phyloP scores from a whole-genome alignment of 345 rosid species.

The Brassica juncea region DNA sequence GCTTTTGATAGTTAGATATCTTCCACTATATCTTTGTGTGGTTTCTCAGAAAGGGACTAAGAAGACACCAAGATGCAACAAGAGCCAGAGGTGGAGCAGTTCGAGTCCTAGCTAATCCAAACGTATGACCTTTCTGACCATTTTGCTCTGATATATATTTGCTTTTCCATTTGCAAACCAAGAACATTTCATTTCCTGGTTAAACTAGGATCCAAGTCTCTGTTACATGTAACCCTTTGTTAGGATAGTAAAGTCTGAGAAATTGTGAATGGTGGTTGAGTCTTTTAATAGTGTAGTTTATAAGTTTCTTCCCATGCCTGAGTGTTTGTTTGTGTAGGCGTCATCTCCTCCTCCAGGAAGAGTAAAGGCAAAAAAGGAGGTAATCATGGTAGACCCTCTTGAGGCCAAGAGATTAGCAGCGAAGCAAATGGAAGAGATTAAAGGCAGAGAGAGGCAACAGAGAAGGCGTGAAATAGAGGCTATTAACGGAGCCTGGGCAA shows the following conservation, averaged over 20 bases:
- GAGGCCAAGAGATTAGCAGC: conserved; percentile 85
- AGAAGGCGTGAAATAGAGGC: conserved; percentile 80
- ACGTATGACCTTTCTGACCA: conserved; percentile 56
- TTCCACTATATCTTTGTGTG: background rate
- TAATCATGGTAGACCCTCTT: conserved; percentile 87
- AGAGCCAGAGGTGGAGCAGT: conserved; percentile 60
- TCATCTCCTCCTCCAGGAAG: conserved; percentile 53
- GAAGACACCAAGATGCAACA: conserved; percentile 41
- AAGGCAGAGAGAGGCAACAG: conserved; percentile 66
- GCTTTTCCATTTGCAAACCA: conserved; percentile 37
- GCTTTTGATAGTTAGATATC: background rate
- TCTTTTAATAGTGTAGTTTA: background rate
- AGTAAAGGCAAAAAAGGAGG: conserved; percentile 39
- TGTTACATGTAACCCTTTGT: background rate
- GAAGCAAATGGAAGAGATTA: conserved; percentile 64
- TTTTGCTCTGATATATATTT: conserved; percentile 7
- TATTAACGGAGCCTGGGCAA: conserved; percentile 90
- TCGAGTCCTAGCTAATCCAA: conserved; percentile 63
- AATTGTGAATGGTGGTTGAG: background rate
- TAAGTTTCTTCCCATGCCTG: background rate
- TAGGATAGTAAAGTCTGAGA: background rate
- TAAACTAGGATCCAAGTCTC: conserved; percentile 12
- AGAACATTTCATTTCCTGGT: background rate
- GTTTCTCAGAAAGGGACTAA: conserved; percentile 42
- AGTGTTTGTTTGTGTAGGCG: conserved; percentile 22